Percentiles rank a stretch among this genome's conserved stretches.
Conservation (phyloP, 1,139 yeast species). For the Yamadazyma pseudoaaseri region DNA sequence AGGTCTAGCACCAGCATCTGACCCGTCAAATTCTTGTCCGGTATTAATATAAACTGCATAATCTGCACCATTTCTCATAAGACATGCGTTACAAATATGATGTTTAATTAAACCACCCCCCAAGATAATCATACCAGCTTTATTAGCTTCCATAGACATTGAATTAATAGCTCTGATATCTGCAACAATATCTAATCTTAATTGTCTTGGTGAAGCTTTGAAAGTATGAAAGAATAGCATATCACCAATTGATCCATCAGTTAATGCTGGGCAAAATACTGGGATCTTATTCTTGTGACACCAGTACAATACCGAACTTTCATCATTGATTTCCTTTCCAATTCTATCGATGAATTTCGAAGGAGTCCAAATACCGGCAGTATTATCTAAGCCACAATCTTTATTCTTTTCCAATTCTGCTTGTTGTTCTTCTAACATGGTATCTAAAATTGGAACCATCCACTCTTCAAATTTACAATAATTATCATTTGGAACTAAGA, state of each 20-base stretch:
- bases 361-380: constrained; percentile 79
- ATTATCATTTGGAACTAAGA: constrained; percentile 95
- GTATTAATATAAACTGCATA: constrained; percentile 96
- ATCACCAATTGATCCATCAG: constrained; percentile 98
- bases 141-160: constrained; percentile 92
- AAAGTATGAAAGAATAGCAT: constrained; percentile 98
- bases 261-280: constrained; percentile 92
- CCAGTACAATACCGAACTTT: constrained; percentile 94
- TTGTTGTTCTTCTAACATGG: constrained; percentile 86
- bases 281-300: constrained; percentile 96
- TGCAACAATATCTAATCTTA: constrained; percentile 87
- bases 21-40: constrained; percentile 98
- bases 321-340: constrained; percentile 94
- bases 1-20: constrained; percentile 99
- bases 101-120: constrained; percentile 98
- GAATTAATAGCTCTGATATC: constrained; percentile 91
- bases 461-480: constrained; percentile 97
- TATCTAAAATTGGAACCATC: constrained; percentile 92
- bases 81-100: constrained; percentile 95
- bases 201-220: constrained; percentile 85
- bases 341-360: constrained; percentile 86
- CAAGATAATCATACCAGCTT: constrained; percentile 91
- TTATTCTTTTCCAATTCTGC: constrained; percentile 59
- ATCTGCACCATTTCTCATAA: constrained; percentile 99
- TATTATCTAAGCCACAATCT: constrained; percentile 50